Percentiles rank a stretch among this genome's conserved stretches.
Evolutionary conservation across 345 rosid species (phyloP).

Genomic region (Pugionium dolabratum): DNA sequence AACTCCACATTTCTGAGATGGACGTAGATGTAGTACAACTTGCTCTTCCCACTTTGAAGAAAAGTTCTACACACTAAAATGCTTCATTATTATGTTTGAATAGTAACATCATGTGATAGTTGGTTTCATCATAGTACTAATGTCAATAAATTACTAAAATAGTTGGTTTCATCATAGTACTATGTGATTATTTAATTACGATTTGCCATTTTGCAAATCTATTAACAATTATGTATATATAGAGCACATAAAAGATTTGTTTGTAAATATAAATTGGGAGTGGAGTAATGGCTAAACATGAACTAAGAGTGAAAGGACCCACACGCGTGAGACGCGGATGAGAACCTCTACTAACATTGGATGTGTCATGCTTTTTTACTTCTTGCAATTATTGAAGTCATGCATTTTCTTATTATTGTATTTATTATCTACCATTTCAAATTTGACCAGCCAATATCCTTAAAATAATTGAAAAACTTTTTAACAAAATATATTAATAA

Average conservation of each 20-base stretch:
- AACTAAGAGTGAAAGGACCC: slow-evolving; percentile 30
- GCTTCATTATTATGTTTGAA: slow-evolving; percentile 32
- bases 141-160: background rate
- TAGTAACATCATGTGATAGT: slow-evolving; percentile 35
- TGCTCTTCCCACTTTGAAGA: no score
- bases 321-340: slow-evolving; percentile 38
- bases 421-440: slow-evolving; percentile 20
- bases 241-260: no score
- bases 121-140: slow-evolving; percentile 31
- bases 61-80: slow-evolving; percentile 31
- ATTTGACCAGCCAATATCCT: no score
- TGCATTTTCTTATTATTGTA: slow-evolving; percentile 46
- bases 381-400: slow-evolving; percentile 95
- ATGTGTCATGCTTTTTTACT: slow-evolving; percentile 93
- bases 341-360: slow-evolving; percentile 29
- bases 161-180: slow-evolving; percentile 31
- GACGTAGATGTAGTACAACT: no score
- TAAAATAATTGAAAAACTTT: no score
- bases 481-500: no score
- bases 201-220: background rate
- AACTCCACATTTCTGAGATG: no score
- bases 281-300: slow-evolving; percentile 28
- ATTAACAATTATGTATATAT: no score
- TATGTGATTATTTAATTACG: slow-evolving; percentile 3
- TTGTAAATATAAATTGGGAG: background rate